These are phyloP conservation scores for Metarhizium guizhouense DNA, from an alignment of 2,329 filamentous ascomycete genomes.

Conservation along the genomic window DNA sequence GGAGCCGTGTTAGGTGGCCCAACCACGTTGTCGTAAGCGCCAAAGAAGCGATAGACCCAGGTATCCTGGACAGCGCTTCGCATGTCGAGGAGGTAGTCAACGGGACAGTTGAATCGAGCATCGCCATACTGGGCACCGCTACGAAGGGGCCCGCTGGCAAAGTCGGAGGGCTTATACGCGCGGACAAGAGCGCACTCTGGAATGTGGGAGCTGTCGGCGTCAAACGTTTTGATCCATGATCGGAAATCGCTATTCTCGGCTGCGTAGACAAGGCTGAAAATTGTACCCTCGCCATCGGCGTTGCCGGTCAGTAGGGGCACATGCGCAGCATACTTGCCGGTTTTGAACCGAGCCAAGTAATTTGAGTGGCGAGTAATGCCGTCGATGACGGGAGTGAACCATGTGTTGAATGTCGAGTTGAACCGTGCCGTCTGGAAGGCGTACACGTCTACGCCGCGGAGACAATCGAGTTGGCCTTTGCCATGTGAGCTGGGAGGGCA, in stretches of 20 bases:
- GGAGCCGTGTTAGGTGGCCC: slow-evolving; percentile 4
- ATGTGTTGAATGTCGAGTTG: slow-evolving; percentile 24
- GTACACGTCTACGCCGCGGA: slow-evolving; percentile 18
- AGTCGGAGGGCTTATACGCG: slow-evolving; percentile 20
- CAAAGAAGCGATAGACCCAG: slow-evolving; percentile 35
- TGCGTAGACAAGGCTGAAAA: slow-evolving; percentile 26
- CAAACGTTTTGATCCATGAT: background rate
- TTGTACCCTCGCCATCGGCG: slow-evolving; percentile 26
- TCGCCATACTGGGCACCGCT: slow-evolving; percentile 35
- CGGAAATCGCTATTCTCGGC: slow-evolving; percentile 9
- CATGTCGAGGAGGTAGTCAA: slow-evolving; percentile 29
- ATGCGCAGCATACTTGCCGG: slow-evolving; percentile 19
- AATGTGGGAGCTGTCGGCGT: background rate
- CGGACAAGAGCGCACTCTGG: background rate
- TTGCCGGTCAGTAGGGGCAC: slow-evolving; percentile 27
- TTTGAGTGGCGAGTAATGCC: slow-evolving; percentile 23
- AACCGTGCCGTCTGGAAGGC: background rate
- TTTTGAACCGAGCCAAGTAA: slow-evolving; percentile 12
- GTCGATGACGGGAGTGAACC: slow-evolving; percentile 31
- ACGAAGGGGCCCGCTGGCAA: slow-evolving; percentile 25
- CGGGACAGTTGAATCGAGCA: slow-evolving; percentile 34
- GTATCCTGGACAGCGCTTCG: slow-evolving; percentile 27
- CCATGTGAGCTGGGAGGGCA: slow-evolving; percentile 17
- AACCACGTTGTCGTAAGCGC: slow-evolving; percentile 30
- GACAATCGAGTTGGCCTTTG: slow-evolving; percentile 26